Evolutionary conservation across 805 yeast species (phyloP).

Genomic region (Candida anglica): DNA sequence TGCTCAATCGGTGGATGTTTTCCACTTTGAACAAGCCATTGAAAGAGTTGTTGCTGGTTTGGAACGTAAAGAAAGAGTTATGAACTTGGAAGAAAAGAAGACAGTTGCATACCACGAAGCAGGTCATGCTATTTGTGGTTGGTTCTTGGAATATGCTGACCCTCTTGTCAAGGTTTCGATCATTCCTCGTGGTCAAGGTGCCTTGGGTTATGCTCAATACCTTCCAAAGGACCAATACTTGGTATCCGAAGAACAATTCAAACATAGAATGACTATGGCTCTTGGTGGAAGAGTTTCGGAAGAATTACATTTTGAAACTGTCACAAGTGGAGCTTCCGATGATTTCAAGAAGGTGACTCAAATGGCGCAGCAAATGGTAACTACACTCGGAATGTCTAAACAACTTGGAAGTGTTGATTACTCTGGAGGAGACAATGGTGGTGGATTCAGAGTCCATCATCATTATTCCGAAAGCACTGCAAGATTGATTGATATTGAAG

Average conservation of each 20-base stretch:
- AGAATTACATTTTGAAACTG: slow-evolving; percentile 81
- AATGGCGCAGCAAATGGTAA: slow-evolving; percentile 88
- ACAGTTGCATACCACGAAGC: slow-evolving; percentile 95
- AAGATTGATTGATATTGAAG: slow-evolving; percentile 61
- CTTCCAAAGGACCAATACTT: slow-evolving; percentile 86
- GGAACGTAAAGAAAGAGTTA: slow-evolving; percentile 76
- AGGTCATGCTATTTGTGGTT: slow-evolving; percentile 95
- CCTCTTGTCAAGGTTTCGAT: slow-evolving; percentile 91
- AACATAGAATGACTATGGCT: slow-evolving; percentile 89
- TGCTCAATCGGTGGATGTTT: slow-evolving; percentile 54
- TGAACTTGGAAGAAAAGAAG: slow-evolving; percentile 75
- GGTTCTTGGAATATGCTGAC: slow-evolving; percentile 85
- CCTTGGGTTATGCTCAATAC: slow-evolving; percentile 94
- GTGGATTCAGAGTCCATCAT: slow-evolving; percentile 53
- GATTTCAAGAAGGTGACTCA: slow-evolving; percentile 89
- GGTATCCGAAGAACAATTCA: slow-evolving; percentile 68
- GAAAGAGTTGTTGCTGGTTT: slow-evolving; percentile 95
- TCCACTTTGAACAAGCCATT: slow-evolving; percentile 87
- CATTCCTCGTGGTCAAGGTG: slow-evolving; percentile 92
- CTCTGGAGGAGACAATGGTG: slow-evolving; percentile 43
- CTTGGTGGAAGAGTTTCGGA: slow-evolving; percentile 91
- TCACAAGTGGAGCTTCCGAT: slow-evolving; percentile 89
- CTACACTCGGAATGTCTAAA: slow-evolving; percentile 83
- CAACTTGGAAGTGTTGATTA: slow-evolving; percentile 66
- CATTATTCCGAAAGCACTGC: slow-evolving; percentile 74